A percentile compares a stretch with the other conserved stretches of the same genome.
These are phyloP conservation scores for Chlorella ohadii DNA, from an alignment of 139 green algal genomes.

Conservation along the genomic window DNA sequence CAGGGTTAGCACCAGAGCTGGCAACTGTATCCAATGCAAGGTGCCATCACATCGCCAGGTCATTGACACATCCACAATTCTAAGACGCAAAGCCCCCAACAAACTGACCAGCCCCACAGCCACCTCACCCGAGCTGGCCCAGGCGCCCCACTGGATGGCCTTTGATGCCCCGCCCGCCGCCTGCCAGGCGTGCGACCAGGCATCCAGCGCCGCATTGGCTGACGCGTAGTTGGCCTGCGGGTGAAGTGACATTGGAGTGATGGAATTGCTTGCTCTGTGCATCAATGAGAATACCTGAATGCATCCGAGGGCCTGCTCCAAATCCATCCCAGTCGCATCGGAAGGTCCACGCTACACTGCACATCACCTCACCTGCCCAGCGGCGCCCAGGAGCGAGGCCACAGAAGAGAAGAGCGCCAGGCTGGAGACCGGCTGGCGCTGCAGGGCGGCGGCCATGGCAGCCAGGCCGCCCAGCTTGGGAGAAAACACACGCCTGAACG, in stretches of 20 bases:
- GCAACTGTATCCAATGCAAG: too few relatives aligned
- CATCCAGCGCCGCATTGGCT: conserved; percentile 77
- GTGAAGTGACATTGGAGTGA: too few relatives aligned
- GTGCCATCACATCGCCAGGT: too few relatives aligned
- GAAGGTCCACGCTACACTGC: too few relatives aligned
- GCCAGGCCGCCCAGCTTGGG: conserved; percentile 60
- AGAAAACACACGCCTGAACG: conserved; percentile 54
- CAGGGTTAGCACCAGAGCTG: too few relatives aligned
- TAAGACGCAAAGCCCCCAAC: too few relatives aligned
- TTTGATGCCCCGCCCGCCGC: conserved; percentile 51
- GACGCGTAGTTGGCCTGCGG: conserved; percentile 66
- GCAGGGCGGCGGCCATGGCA: conserved; percentile 15
- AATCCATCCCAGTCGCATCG: too few relatives aligned
- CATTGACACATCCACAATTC: too few relatives aligned
- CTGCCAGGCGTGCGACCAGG: conserved; percentile 17
- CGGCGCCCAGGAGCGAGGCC: conserved; percentile 77
- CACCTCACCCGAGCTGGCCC: conserved; percentile 57
- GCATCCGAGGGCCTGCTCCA: too few relatives aligned
- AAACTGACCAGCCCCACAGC: too few relatives aligned
- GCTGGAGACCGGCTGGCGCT: conserved; percentile 17
- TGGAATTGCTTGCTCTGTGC: too few relatives aligned
- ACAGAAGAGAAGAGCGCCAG: conserved; percentile 82
- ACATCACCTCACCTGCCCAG: conserved; percentile 79
- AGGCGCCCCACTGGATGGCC: conserved; percentile 85
- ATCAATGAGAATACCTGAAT: too few relatives aligned